Conservation (phyloP, 257 asterid species). For the Salvia splendens region DNA sequence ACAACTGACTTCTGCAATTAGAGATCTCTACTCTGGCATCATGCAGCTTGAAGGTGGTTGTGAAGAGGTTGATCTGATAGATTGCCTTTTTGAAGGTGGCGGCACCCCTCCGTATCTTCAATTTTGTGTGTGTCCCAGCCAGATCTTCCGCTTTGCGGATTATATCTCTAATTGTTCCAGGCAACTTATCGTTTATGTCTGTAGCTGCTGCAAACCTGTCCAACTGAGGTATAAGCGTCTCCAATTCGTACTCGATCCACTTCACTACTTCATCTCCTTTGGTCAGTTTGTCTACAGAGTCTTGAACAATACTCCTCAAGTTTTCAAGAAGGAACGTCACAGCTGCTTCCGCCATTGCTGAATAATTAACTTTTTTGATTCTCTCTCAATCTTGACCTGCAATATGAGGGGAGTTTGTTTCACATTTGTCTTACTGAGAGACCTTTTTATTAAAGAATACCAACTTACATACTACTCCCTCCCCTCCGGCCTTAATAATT, state of each 20-base stretch:
- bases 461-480: too few relatives aligned
- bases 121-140: conserved; percentile 7
- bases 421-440: too few relatives aligned
- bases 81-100: background rate
- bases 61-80: background rate
- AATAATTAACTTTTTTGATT: background rate
- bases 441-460: too few relatives aligned
- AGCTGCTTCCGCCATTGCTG: background rate
- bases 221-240: conserved; percentile 2
- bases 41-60: background rate
- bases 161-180: background rate
- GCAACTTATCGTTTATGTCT: too few relatives aligned
- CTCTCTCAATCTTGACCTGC: too few relatives aligned
- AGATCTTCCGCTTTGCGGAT: conserved; percentile 7
- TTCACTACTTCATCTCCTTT: background rate
- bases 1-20: too few relatives aligned
- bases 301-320: fast-evolving
- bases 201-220: background rate
- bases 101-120: background rate
- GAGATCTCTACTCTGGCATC: background rate
- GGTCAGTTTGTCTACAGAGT: background rate
- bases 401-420: too few relatives aligned
- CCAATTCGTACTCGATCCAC: conserved; percentile 1
- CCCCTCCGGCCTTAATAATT: too few relatives aligned
- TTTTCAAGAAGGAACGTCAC: background rate